Percentiles rank a stretch among this genome's conserved stretches.
These are phyloP conservation scores for Aureobasidium sp. DNA, from an alignment of 2,329 filamentous ascomycete genomes.

Conservation along the genomic window DNA sequence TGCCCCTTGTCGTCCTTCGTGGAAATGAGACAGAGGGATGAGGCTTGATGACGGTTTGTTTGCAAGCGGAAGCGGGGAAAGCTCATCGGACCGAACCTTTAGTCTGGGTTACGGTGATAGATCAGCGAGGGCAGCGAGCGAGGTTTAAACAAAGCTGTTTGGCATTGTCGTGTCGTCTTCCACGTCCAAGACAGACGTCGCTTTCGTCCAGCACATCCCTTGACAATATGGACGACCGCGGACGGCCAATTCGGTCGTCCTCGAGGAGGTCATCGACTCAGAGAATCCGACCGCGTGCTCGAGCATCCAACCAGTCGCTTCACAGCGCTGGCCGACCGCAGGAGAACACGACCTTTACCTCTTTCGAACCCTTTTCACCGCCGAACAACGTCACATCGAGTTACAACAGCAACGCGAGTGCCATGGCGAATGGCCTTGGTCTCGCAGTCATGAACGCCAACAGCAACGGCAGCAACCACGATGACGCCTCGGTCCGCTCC, in stretches of 20 bases:
- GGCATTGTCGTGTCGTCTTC: neutral
- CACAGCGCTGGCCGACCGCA: constrained; percentile 14
- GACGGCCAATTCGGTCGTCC: constrained; percentile 15
- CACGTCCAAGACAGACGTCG: neutral
- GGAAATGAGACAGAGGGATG: constrained; percentile 13
- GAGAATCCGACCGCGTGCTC: constrained; percentile 12
- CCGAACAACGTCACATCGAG: constrained; percentile 12
- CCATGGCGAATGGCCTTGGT: neutral
- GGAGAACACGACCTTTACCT: constrained; percentile 18
- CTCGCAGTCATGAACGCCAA: neutral
- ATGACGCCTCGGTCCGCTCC: constrained; percentile 11
- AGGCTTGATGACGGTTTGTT: constrained; percentile 2
- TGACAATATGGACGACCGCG: constrained; percentile 16
- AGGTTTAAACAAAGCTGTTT: neutral
- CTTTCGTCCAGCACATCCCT: neutral
- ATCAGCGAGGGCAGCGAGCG: constrained; percentile 1
- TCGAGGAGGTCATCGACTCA: constrained; percentile 17
- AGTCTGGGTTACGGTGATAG: neutral
- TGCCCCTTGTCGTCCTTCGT: neutral
- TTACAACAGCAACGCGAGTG: constrained; percentile 6
- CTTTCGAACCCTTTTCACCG: constrained; percentile 19
- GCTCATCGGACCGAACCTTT: constrained; percentile 13
- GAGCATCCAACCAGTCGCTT: constrained; percentile 17
- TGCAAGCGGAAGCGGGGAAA: constrained; percentile 12
- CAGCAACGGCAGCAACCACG: neutral